Evolutionary conservation across 2,329 filamentous ascomycete genomes (phyloP).

Genomic region (Escovopsis weberi): DNA sequence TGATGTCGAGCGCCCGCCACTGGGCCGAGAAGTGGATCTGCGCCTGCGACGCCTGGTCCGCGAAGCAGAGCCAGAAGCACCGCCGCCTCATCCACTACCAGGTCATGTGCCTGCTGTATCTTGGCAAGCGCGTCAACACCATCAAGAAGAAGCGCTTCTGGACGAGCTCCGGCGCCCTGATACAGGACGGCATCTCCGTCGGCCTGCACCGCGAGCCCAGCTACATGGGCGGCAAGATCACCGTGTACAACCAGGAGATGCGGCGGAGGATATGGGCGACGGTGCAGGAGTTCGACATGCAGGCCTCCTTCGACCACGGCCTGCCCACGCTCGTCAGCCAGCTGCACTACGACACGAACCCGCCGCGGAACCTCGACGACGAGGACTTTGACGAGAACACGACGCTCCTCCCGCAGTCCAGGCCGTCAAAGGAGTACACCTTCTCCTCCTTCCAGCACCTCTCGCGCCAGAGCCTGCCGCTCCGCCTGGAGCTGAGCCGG

Average conservation of each 20-base stretch:
- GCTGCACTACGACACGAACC: conserved; percentile 38
- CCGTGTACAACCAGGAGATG: conserved; percentile 48
- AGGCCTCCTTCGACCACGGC: conserved; percentile 46
- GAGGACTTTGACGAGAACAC: conserved; percentile 41
- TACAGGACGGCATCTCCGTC: conserved; percentile 43
- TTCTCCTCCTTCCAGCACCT: conserved; percentile 45
- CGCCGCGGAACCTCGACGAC: conserved; percentile 43
- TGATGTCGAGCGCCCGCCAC: conserved; percentile 41
- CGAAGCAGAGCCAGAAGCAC: conserved; percentile 45
- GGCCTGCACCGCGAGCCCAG: conserved; percentile 46
- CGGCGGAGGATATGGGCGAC: conserved; percentile 45
- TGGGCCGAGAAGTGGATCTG: conserved; percentile 42
- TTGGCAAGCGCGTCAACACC: conserved; percentile 46
- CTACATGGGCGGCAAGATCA: conserved; percentile 38
- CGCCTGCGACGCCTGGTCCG: conserved; percentile 39
- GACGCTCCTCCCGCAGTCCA: conserved; percentile 35
- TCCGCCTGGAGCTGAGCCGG: conserved; percentile 42
- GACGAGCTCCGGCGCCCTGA: conserved; percentile 40
- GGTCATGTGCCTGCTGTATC: conserved; percentile 43
- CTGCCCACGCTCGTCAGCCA: conserved; percentile 43
- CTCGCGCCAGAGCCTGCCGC: conserved; percentile 38
- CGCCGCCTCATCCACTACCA: conserved; percentile 46
- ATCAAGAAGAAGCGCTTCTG: conserved; percentile 52
- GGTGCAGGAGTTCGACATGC: conserved; percentile 46
- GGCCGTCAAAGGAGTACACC: conserved; percentile 38